Conservation (phyloP, 2,329 filamentous ascomycete species). For the Coniochaeta hoffmannii region DNA sequence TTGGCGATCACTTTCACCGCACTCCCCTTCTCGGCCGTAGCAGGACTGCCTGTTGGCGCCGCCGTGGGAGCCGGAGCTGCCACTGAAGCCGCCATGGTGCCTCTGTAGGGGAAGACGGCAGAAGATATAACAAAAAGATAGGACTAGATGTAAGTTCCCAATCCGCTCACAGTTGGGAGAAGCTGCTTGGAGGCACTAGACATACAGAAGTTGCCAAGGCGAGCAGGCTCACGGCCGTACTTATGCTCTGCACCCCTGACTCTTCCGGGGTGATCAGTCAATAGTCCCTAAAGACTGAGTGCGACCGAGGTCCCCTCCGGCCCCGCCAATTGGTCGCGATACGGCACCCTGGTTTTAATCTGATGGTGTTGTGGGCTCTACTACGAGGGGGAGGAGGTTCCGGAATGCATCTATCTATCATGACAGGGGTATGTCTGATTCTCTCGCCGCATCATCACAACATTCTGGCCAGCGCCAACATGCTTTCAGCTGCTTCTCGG, state of each 20-base stretch:
- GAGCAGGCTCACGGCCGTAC: neutral
- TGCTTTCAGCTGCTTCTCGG: neutral
- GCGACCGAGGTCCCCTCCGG: neutral
- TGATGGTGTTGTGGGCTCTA: neutral
- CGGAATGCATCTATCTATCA: neutral
- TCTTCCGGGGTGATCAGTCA: neutral
- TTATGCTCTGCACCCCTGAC: neutral
- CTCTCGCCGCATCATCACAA: neutral
- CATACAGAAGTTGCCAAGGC: neutral
- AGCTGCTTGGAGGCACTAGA: neutral
- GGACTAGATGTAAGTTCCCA: neutral
- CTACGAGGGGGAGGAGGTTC: no score
- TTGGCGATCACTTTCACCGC: no score
- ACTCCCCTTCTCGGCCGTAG: neutral
- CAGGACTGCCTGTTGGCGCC: neutral
- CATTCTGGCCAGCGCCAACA: neutral
- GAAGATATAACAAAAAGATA: neutral
- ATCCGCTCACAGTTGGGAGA: neutral
- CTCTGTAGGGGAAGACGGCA: neutral
- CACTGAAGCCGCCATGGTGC: neutral
- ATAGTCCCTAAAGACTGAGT: neutral
- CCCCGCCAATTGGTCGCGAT: neutral
- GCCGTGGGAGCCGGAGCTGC: neutral
- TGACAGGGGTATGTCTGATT: neutral
- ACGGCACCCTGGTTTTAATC: neutral